Evolutionary conservation across 2,329 filamentous ascomycete genomes (phyloP), one percentile per base, ranked within the genome.

Genomic region (Fusarium chlamydosporum): DNA sequence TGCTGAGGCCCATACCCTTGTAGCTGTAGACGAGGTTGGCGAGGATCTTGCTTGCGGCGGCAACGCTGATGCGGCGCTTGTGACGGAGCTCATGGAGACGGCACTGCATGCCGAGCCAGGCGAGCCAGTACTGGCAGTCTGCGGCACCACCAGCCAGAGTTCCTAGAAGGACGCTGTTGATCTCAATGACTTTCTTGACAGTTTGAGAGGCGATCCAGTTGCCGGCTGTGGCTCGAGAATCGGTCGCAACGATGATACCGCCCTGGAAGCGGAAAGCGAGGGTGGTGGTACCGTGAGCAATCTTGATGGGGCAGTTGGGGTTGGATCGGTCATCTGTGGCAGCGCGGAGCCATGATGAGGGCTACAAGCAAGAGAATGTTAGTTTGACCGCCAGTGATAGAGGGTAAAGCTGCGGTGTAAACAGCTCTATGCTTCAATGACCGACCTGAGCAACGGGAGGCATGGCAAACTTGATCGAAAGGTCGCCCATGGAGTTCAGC

Each of bases 161-260:
- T 71, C 96, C 96, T 76, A 99, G 84, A 82, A 99, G 87, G 81
- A 91, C 92, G 82, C 87, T 93, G 85, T 97, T 97, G 86, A 97
- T 97, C 87, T 97, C 94, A 78, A 99, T 98, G 74, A 99, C 96
- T 88, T 99, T 99, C 90, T 99, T 99, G 78, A 99, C 96, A 55
- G 96, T 99, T 87, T 99, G 96, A 83, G 93, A 97, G 72, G 96
- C 96, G 82, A 99, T 99, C 96, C 96, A 99, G 88, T 96, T 96
- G 77, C 96, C 96, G 31, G 96, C 95, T 47, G 96, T 97, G 64
- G 96, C 96, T 83, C 96, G 90, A 64, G 96, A 99, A 84, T 99
- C 96, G 62, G 96, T 99, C 56, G 95, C 95, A 53, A 99, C 95
- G 78, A 99, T 96, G 83, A 99, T 98, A 79, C 96, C 96, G 76